phyloP scores from a whole-genome alignment of 805 yeast genomes.

The Monosporozyma solicola region DNA sequence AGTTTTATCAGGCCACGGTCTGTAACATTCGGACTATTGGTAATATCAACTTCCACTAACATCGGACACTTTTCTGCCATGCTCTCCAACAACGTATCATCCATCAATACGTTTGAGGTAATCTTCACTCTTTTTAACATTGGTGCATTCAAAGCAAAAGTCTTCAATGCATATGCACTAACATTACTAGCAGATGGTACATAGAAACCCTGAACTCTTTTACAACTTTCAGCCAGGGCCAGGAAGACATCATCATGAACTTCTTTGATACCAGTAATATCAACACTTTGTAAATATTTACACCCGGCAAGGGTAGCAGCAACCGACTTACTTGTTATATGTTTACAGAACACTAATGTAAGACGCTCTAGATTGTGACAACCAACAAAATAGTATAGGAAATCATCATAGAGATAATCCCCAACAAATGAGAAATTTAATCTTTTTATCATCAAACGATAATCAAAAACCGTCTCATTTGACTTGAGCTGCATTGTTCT shows the following conservation, averaged over 20 bases:
- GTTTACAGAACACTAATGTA: conserved; percentile 72
- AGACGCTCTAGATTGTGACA: conserved; percentile 76
- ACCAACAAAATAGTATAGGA: conserved; percentile 50
- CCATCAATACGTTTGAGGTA: conserved; percentile 57
- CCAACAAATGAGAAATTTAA: conserved; percentile 73
- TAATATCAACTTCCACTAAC: conserved; percentile 83
- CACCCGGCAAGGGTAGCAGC: conserved; percentile 55
- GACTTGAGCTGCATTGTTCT: conserved; percentile 22
- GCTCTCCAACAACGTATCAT: conserved; percentile 51
- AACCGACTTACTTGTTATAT: conserved; percentile 53
- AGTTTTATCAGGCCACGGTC: conserved; percentile 51
- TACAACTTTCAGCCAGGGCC: conserved; percentile 62
- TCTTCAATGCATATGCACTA: conserved; percentile 52
- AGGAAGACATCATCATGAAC: conserved; percentile 61
- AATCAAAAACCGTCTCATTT: conserved; percentile 51
- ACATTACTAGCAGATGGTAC: conserved; percentile 78
- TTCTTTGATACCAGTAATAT: conserved; percentile 68
- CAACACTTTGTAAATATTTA: conserved; percentile 70
- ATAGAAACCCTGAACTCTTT: conserved; percentile 77
- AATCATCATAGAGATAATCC: conserved; percentile 53
- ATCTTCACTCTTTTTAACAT: conserved; percentile 75
- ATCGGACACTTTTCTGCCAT: conserved; percentile 66
- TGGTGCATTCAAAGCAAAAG: conserved; percentile 54
- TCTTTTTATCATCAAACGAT: conserved; percentile 61
- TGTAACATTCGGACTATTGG: conserved; percentile 66